Evolutionary conservation across 2,329 filamentous ascomycete genomes (phyloP).

Genomic region (Colletotrichum agaves): DNA sequence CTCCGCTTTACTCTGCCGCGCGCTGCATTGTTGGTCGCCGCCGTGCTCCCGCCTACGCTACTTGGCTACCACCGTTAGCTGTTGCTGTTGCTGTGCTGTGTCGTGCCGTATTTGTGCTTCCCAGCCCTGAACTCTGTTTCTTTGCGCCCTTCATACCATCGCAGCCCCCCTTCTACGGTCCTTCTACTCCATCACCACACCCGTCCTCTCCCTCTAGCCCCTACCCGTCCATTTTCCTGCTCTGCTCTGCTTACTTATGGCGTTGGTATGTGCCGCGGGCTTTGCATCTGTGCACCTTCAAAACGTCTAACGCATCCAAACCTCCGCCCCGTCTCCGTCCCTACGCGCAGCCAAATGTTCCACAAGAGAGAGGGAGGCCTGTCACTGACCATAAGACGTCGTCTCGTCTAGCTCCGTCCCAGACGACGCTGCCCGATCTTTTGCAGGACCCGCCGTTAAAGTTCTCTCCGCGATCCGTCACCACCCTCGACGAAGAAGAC

Average conservation of each 20-base stretch:
- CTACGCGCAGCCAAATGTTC: constrained; percentile 42
- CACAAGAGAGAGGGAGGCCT: constrained; percentile 44
- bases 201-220: constrained; percentile 11
- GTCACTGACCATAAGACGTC: constrained; percentile 38
- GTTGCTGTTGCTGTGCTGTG: constrained; percentile 21
- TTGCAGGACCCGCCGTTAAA: constrained; percentile 61
- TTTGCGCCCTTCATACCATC: constrained; percentile 22
- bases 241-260: constrained; percentile 15
- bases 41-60: background rate
- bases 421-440: constrained; percentile 68
- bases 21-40: background rate
- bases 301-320: constrained; percentile 38
- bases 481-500: constrained; percentile 64
- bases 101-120: background rate
- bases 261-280: constrained; percentile 25
- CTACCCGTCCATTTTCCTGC: constrained; percentile 3
- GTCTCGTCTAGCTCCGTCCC: constrained; percentile 62
- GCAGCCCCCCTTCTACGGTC: constrained; percentile 7
- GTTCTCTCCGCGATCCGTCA: constrained; percentile 61
- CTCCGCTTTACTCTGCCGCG: constrained; percentile 17
- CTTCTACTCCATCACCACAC: background rate
- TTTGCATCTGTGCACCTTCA: constrained; percentile 38
- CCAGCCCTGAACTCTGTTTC: background rate
- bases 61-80: background rate
- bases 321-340: constrained; percentile 38